phyloP scores from a whole-genome alignment of 371 early-diverging fungal genomes.

The Mortierella sp. region DNA sequence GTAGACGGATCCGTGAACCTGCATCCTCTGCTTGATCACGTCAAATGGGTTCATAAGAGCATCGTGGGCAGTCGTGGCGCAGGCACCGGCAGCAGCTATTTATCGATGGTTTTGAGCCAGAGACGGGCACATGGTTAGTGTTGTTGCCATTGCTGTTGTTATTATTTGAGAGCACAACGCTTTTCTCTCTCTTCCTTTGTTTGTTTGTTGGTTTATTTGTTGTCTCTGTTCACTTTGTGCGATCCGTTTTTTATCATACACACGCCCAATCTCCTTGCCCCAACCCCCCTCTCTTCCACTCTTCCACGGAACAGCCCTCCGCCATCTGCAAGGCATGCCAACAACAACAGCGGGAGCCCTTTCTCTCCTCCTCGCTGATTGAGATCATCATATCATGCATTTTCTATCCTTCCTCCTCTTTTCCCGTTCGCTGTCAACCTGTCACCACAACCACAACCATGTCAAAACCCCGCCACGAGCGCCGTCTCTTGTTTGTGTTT shows the following conservation, averaged over 20 bases:
- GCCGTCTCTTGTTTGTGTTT: background rate
- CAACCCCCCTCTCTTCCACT: background rate
- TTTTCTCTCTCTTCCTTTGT: background rate
- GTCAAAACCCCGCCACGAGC: background rate
- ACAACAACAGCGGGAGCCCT: background rate
- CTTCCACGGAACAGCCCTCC: background rate
- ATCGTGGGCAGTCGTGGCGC: conserved; percentile 91
- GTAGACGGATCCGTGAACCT: conserved; percentile 77
- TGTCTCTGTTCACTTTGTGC: conserved; percentile 6
- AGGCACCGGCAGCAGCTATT: conserved; percentile 87
- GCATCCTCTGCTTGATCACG: conserved; percentile 97
- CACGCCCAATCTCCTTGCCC: background rate
- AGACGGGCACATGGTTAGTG: background rate
- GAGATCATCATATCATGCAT: conserved; percentile 5
- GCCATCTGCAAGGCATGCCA: background rate
- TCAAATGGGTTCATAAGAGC: conserved; percentile 97
- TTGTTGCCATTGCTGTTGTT: background rate
- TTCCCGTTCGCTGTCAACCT: background rate
- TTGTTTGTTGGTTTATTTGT: background rate
- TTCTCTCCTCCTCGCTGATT: background rate
- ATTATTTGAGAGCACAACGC: background rate
- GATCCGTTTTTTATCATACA: background rate
- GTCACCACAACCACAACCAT: background rate
- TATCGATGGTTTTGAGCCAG: conserved; percentile 4
- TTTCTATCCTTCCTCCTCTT: background rate